Base-by-base conservation (phyloP, 768 basidiomycete species). In the Sarcodon sp. region DNA sequence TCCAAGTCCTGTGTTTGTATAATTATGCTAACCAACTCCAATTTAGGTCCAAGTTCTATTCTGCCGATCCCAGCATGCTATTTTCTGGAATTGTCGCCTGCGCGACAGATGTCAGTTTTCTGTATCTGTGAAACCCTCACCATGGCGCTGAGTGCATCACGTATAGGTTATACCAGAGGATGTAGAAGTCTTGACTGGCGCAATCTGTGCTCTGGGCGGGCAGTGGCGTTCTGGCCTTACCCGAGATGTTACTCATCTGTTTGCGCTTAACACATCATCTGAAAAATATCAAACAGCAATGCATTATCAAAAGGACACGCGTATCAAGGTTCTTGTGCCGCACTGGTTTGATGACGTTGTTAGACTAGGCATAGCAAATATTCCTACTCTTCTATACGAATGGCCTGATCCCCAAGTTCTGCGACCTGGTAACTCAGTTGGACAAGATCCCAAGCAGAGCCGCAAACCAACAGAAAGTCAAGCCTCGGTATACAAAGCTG, bases 331-430 rank as follows among this genome's bases (percentile, higher is more conserved):
- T 8, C 57, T 96, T n/a, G 71, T 90, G 0, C 92, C 91, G 0
- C 87, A 92, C 53, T 96, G 92, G 91, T 92, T 92, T 51, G 87
- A 92, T 55, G 88, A 91, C 54, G 72, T 73, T 3, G 71, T 85
- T 18, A 69, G 76, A 11, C 66, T 87, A 13, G 65, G 63, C 6
- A 54, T 67, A 16, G 61, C 72, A 10, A 64, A 64, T 7, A 61
- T 86, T 7, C 68, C 73, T 1, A 76, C 80, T 16, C 55, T 58
- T 0, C 65, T 72, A 15, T 89, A 85, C 53, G 68, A 79, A 51
- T 89, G 83, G 80, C 90, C 89, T 0, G 72, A 87, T 11, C 87
- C 86, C 0, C 62, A 64, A 5, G 56, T 83, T 18, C 63, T 68
- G 73, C 48, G 66, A 60, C 33, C 59, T 58, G 5, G 57, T 45